Base-by-base conservation (phyloP, 2,329 filamentous ascomycete genomes). In the Colletotrichum theobromicola region DNA sequence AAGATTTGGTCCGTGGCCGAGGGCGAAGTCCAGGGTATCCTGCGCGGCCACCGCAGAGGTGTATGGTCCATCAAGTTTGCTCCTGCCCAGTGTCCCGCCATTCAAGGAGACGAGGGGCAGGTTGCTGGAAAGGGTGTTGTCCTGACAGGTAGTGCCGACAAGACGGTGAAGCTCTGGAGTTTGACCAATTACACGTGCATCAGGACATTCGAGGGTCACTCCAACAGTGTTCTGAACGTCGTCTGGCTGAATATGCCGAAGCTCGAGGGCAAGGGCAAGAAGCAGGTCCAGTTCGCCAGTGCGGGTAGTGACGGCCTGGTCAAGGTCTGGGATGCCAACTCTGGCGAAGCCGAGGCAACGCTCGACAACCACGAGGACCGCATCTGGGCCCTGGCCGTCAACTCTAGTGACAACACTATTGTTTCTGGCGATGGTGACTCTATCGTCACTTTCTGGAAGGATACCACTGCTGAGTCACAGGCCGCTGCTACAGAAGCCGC, bases 331-430 rank as follows among this genome's bases (percentile, higher is more conserved):
- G 95, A 98, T 79, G 94, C 94, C 15, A 93, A 94, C 80, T 93
- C 90, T 2, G 95, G 96, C 61, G 97, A 98, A 83, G 89, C 93
- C 4, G 95, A 96, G 78, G 94, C 94, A 77, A 99, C 97, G 0
- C 89, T 99, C 6, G 97, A 99, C 85, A 98, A 98, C 84, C 97
- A 99, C 83, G 95, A 95, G 79, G 97, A 99, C 84, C 92, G 97
- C 72, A 96, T 98, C 1, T 98, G 96, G 96, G 95, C 95, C 0
- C 87, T 98, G 21, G 91, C 95, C 6, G 91, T 95, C 13, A 90
- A 96, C 82, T 89, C 93, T 60, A 81, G 88, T 57, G 90, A 88
- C 12, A 91, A 96, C 79, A 92, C 92, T 64, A 90, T 99, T 67
- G 93, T 97, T 42, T 98, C 97, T 8, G 97, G 96, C 42, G 96